A percentile compares a stretch with the other conserved stretches of the same genome.
These are phyloP conservation scores for Citrus mangshanensis DNA, from an alignment of 345 rosid species.

Conservation along the genomic window DNA sequence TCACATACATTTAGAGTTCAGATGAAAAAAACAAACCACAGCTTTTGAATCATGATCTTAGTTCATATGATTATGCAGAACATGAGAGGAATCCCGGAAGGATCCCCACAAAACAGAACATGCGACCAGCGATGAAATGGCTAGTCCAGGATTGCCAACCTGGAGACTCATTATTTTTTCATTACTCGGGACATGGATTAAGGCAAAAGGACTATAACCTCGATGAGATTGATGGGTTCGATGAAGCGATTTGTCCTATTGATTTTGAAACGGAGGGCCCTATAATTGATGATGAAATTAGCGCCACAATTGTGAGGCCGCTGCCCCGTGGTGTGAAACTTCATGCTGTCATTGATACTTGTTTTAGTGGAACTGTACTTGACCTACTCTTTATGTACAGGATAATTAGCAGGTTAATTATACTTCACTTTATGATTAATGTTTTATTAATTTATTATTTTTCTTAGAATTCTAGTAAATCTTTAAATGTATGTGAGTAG, in stretches of 20 bases:
- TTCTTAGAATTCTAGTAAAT: too few species aligned
- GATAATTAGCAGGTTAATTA: slow-evolving; percentile 47
- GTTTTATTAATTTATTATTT: not conserved
- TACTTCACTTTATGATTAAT: not conserved
- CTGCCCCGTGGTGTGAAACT: slow-evolving; percentile 64
- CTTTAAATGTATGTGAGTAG: slow-evolving; percentile 17
- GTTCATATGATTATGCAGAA: slow-evolving; percentile 32
- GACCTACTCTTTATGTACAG: slow-evolving; percentile 62
- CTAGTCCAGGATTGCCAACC: slow-evolving; percentile 63
- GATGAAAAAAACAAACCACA: too few species aligned
- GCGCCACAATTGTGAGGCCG: slow-evolving; percentile 59
- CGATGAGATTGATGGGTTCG: slow-evolving; percentile 74
- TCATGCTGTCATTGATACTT: slow-evolving; percentile 69
- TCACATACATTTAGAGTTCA: too few species aligned
- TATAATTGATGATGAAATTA: slow-evolving; percentile 70
- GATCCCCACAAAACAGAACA: slow-evolving; percentile 75
- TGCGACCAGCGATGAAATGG: slow-evolving; percentile 66
- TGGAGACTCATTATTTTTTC: slow-evolving; percentile 78
- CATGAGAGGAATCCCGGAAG: slow-evolving; percentile 47
- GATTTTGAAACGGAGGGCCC: slow-evolving; percentile 69
- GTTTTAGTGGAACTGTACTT: slow-evolving; percentile 68
- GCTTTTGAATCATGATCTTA: too few species aligned
- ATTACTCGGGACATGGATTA: slow-evolving; percentile 89
- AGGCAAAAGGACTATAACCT: slow-evolving; percentile 40
- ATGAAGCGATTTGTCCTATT: slow-evolving; percentile 67